Evolutionary conservation across 1,284 basidiomycete genomes (phyloP), one percentile per base, ranked within the genome.

Genomic region (Ganoderma leucocontextum): DNA sequence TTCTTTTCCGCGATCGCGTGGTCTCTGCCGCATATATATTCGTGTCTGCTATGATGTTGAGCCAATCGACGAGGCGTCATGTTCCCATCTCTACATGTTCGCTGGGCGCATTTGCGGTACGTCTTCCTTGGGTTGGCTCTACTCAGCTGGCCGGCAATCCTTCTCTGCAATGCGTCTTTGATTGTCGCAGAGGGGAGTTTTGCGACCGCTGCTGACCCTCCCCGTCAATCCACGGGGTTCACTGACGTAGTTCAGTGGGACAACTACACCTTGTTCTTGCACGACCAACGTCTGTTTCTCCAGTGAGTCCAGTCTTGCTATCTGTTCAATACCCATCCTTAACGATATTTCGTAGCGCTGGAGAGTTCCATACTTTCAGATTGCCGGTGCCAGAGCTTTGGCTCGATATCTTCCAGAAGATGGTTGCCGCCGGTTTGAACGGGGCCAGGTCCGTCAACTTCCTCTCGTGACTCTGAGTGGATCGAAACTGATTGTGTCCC

Each of bases 341-440:
- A n/a, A n/a, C n/a, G n/a, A n/a, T n/a, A n/a, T 7, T 4, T n/a
- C 33, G 6, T 22, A 86, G 85, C 69, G 84, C 85, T 0, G 93
- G 93, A 60, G 94, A 95, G 78, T 95, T 95, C 76, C 94, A 95
- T 75, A 89, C 93, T 0, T 96, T 91, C 81, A 86, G 94, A 29
- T 81, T 95, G 2, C 94, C 94, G 3, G 90, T 95, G 0, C 92
- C 91, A 0, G 87, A 87, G 6, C 78, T 95, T 65, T 96, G 94
- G 94, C 84, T 88, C 19, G 94, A 96, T 75, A 90, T 95, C 65
- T 85, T 95, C 60, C 89, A 95, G 73, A 95, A 94, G 78, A 82
- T 89, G 72, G 92, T 92, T 73, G 94, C 93, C 1, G 89, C 91
- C 0, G 94, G 94, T 22, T 81, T 95, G 71, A 95, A 95, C 73